Percentiles rank a stretch among this genome's conserved stretches.
Evolutionary conservation across 345 rosid species (phyloP).

Genomic region (Chamaenerion angustifolium): DNA sequence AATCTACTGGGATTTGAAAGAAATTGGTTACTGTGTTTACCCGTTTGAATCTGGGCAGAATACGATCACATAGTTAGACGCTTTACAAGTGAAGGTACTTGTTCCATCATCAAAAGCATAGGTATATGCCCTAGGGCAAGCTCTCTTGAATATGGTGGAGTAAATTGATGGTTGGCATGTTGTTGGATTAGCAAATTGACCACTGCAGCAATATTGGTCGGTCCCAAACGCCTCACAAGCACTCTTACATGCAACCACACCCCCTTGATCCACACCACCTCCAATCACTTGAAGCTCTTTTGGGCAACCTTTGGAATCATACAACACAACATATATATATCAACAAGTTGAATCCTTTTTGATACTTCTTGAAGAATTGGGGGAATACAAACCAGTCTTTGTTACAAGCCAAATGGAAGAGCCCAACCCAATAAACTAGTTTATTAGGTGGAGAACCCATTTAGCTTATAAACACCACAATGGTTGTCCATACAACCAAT

Average conservation of each 20-base stretch:
- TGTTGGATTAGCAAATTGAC: constrained; percentile 72
- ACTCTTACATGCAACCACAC: constrained; percentile 68
- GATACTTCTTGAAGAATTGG: background rate
- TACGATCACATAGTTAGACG: constrained; percentile 46
- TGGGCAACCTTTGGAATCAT: constrained; percentile 42
- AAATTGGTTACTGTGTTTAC: constrained; percentile 11
- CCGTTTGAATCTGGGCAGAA: constrained; percentile 54
- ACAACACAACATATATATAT: background rate
- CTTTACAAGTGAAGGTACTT: constrained; percentile 85
- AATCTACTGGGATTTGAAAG: too few species aligned
- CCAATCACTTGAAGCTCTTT: constrained; percentile 83
- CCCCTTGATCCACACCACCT: constrained; percentile 26
- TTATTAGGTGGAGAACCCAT: too few species aligned
- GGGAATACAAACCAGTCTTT: too few species aligned
- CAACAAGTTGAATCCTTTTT: background rate
- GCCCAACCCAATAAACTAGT: too few species aligned
- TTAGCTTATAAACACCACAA: too few species aligned
- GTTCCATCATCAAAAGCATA: constrained; percentile 70
- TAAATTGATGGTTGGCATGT: constrained; percentile 61
- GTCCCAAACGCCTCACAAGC: constrained; percentile 81
- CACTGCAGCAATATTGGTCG: constrained; percentile 85
- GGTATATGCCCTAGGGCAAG: constrained; percentile 87
- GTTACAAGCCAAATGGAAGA: too few species aligned
- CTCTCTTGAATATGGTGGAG: constrained; percentile 64
- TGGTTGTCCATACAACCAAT: too few species aligned